Percentiles rank a stretch among this genome's conserved stretches.
Evolutionary conservation across 257 asterid species (phyloP).

Genomic region (Cynanchum wilfordii): DNA sequence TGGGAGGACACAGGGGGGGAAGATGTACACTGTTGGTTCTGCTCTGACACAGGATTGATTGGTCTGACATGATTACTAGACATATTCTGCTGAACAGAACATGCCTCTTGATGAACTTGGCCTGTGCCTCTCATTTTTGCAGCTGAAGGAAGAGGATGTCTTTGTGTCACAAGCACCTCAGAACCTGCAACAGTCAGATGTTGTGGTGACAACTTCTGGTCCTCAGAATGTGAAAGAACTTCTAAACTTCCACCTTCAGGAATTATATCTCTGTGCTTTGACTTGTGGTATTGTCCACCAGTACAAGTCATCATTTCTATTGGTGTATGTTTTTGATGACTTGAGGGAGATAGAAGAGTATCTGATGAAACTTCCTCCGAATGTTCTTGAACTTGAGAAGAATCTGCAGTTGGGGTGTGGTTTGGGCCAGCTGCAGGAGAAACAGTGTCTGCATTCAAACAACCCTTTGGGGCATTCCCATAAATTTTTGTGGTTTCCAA

Average conservation of each 20-base stretch:
- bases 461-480: conserved; percentile 15
- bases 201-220: conserved; percentile 14
- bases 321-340: conserved; percentile 16
- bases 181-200: conserved; percentile 14
- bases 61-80: conserved; percentile 21
- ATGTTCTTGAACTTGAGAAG: conserved; percentile 19
- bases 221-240: conserved; percentile 21
- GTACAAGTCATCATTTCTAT: conserved; percentile 23
- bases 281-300: conserved; percentile 21
- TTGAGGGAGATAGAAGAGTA: conserved; percentile 21
- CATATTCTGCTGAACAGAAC: conserved; percentile 23
- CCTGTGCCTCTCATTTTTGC: conserved; percentile 16
- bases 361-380: conserved; percentile 25
- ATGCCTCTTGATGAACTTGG: conserved; percentile 17
- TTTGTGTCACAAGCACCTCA: conserved; percentile 18
- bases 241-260: conserved; percentile 23
- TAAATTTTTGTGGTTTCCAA: conserved; percentile 21
- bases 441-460: conserved; percentile 12
- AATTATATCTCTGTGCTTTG: conserved; percentile 23
- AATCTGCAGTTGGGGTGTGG: conserved; percentile 22
- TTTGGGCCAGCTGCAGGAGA: conserved; percentile 15
- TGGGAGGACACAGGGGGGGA: conserved; percentile 20
- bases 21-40: conserved; percentile 21
- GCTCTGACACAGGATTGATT: conserved; percentile 19
- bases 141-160: conserved; percentile 17